Evolutionary conservation across 179 eudicot genomes (phyloP), one percentile per base, ranked within the genome.

Genomic region (Beta lomatogona): DNA sequence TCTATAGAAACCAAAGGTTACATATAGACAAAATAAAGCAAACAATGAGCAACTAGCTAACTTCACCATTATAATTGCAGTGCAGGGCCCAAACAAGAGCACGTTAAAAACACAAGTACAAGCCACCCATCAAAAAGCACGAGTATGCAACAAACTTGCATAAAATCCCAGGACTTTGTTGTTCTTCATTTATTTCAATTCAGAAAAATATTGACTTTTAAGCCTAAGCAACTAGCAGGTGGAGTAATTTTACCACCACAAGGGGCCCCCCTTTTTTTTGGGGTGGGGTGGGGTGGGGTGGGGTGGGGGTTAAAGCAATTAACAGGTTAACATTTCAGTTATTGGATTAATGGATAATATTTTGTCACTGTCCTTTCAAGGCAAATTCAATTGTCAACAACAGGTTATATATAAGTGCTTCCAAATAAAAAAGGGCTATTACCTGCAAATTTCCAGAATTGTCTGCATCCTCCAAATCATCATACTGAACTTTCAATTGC

Each of bases 361-460:
- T 64, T 64, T 64, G 45, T 28, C 12, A 12, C 41, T 11, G 69
- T 64, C 44, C 31, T 63, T 25, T 63, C 41, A 11, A 6, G 36
- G 3, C 67, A 63, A 22, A 9, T 22, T 31, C 36, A 14, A 66
- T 28, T 36, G 44, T 14, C 21, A 58, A 9, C 28, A 73, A 70
- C 21, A 13, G 36, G 58, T 41, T 66, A 44, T 9, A 18, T 46
- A 76, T 57, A 25, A 50, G 10, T 4, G 48, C 50, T 41, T 21
- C 48, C 45, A 44, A 45, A 36, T 36, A 36, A 14, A 18, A 6
- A 13, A 36, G 41, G 41, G 41, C 28, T 55, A 52, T 28, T 84
- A 90, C 93, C 90, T 89, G 89, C 53, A 90, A 85, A 48, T 89
- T 86, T 71, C 83, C 87, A 73, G 82, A 55, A 50, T 81, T 86